Percentiles rank a stretch among this genome's conserved stretches.
phyloP scores from a whole-genome alignment of 2,329 filamentous ascomycete species.

The Arthrobotrys sphaeroides region DNA sequence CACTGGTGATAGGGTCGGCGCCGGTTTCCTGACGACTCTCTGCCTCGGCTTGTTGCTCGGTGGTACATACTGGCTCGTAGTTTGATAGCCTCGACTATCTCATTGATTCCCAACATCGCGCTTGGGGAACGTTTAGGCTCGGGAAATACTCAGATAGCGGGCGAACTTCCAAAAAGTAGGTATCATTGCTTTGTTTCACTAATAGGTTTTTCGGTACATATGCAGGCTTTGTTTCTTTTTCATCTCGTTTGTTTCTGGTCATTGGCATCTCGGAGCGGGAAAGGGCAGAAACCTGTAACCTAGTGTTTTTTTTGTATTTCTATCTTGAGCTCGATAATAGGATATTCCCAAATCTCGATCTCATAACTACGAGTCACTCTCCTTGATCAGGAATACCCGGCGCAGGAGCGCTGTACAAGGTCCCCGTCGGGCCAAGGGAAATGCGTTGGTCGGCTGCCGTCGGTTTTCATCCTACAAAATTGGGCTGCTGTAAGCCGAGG shows the following conservation, averaged over 20 bases:
- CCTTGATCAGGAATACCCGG: not conserved
- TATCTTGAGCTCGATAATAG: conserved; percentile 3
- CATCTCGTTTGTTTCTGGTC: conserved; percentile 17
- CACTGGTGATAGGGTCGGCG: conserved; percentile 73
- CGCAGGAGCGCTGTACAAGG: not conserved
- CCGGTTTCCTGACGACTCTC: conserved; percentile 71
- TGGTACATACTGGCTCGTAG: conserved; percentile 68
- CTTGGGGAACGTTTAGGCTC: not conserved
- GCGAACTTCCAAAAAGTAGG: not conserved
- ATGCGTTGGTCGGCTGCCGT: conserved; percentile 39
- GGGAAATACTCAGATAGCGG: not conserved
- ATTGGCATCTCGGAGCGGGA: conserved; percentile 39
- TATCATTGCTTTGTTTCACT: not conserved
- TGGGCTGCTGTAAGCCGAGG: conserved; percentile 21
- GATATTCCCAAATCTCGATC: not conserved
- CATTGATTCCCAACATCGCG: not conserved
- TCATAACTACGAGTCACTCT: not conserved
- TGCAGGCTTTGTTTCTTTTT: conserved; percentile 32
- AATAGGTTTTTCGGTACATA: conserved; percentile 4
- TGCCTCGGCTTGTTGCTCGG: conserved; percentile 68
- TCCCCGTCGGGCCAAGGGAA: conserved; percentile 5
- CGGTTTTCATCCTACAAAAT: conserved; percentile 35
- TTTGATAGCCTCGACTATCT: conserved; percentile 40
- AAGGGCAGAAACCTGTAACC: conserved; percentile 27
- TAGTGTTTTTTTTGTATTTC: conserved; percentile 30